Percentiles rank a stretch among this genome's conserved stretches.
Evolutionary conservation across 345 rosid genomes (phyloP).

Genomic region (Corchorus capsularis): DNA sequence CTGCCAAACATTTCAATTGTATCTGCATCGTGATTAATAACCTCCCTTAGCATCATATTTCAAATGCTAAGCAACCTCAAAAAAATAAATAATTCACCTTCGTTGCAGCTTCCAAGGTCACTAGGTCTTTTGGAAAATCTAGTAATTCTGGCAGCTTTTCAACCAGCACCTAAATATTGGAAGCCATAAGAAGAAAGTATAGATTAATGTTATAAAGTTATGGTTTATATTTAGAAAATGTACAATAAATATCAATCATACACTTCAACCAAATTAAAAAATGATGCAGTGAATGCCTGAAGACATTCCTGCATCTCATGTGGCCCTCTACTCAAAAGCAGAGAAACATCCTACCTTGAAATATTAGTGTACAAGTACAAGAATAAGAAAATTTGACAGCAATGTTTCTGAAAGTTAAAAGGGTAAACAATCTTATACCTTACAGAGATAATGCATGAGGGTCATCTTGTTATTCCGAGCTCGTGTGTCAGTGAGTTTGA

Average conservation of each 20-base stretch:
- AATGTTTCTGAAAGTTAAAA: constrained; percentile 1
- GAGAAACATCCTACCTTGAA: not conserved
- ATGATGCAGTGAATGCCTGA: not conserved
- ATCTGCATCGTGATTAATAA: constrained; percentile 39
- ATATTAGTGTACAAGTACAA: not conserved
- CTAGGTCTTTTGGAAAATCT: constrained; percentile 65
- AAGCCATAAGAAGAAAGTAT: constrained; percentile 6
- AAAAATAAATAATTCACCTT: constrained; percentile 39
- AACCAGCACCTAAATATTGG: constrained; percentile 59
- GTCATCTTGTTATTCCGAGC: constrained; percentile 80
- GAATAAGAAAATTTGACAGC: not conserved
- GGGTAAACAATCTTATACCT: constrained; percentile 44
- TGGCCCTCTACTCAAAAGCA: not conserved
- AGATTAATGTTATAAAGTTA: constrained; percentile 2
- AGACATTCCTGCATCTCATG: not conserved
- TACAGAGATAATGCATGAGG: constrained; percentile 92
- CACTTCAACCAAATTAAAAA: not conserved
- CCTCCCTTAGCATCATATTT: constrained; percentile 16
- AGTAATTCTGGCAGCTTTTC: constrained; percentile 72
- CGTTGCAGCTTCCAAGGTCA: constrained; percentile 73
- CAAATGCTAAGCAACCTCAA: not conserved
- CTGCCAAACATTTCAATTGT: constrained; percentile 81
- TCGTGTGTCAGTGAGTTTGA: constrained; percentile 87
- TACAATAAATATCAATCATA: no score
- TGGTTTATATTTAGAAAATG: not conserved